Evolutionary conservation across 257 asterid species (phyloP).

Genomic region (Solanum raphanifolium): DNA sequence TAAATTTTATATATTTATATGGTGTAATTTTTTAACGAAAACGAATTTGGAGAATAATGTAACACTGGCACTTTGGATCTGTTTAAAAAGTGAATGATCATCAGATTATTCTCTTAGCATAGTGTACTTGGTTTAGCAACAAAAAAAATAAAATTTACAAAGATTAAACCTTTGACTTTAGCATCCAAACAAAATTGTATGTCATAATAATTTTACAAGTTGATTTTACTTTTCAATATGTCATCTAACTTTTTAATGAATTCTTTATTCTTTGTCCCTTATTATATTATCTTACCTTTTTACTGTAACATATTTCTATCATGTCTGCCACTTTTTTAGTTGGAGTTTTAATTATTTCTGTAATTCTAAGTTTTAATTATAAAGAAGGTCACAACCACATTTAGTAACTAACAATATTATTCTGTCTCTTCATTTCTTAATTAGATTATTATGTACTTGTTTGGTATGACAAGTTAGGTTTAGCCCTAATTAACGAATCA

Average conservation of each 20-base stretch:
- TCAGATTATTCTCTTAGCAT: neutral
- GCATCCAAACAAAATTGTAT: neutral
- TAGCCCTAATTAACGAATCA: neutral
- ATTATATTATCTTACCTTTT: neutral
- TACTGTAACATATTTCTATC: neutral
- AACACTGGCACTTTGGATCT: neutral
- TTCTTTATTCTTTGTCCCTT: neutral
- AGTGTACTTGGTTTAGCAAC: neutral
- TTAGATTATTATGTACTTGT: neutral
- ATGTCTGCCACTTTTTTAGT: neutral
- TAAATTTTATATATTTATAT: too few species aligned
- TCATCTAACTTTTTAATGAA: neutral
- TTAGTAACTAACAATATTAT: neutral
- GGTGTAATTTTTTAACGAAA: neutral
- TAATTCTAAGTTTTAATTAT: neutral
- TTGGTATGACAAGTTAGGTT: neutral
- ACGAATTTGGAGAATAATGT: neutral
- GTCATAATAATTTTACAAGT: neutral
- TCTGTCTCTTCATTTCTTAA: neutral
- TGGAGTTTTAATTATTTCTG: neutral
- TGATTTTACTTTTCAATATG: constrained; percentile 1
- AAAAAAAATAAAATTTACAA: neutral
- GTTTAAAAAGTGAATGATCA: neutral
- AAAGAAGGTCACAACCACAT: neutral
- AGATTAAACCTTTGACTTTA: constrained; percentile 4